Evolutionary conservation across 2,329 filamentous ascomycete genomes (phyloP), one percentile per base, ranked within the genome.

Genomic region (Diaporthe vaccinii): DNA sequence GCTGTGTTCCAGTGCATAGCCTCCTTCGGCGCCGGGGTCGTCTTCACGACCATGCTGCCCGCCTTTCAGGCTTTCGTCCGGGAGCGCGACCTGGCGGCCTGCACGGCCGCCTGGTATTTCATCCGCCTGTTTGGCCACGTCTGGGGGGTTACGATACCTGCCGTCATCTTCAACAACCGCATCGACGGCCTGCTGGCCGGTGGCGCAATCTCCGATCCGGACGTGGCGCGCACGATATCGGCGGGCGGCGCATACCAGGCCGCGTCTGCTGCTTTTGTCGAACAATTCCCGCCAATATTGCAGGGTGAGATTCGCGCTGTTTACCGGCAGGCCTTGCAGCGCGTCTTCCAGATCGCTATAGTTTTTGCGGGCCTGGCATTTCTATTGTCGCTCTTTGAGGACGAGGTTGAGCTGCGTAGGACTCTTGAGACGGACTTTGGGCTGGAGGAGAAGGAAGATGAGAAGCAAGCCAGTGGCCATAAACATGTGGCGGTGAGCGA

Each of bases 71-170:
- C 84, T 0, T 71, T 78, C 0, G 65, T 84, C 0, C 58, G 77
- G 0, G 84, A 87, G 53, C 72, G 74, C 0, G 85, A 88, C 67
- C 79, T 81, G 14, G 82, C 84, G 0, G 78, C 80, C 0, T 83
- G 84, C 0, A 84, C 83, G 0, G 82, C 81, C 0, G 84, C 84
- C 28, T 87, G 83, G 80, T 78, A 79, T 0, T 89, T 89, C 73
- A 81, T 86, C 51, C 83, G 87, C 7, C 83, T 80, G 4, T 83
- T 89, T 9, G 88, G 87, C 0, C 77, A 81, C 9, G 83, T 87
- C 4, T 84, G 88, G 78, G 87, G 87, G 5, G 84, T 89, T 1
- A 83, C 86, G 0, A 83, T 90, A 7, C 85, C 85, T 0, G 83
- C 83, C 0, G 79, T 82, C 0, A 82, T 87, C n/a, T 87, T 88